phyloP scores from a whole-genome alignment of 371 early-diverging fungal genomes.

The Circinella umbellata region DNA sequence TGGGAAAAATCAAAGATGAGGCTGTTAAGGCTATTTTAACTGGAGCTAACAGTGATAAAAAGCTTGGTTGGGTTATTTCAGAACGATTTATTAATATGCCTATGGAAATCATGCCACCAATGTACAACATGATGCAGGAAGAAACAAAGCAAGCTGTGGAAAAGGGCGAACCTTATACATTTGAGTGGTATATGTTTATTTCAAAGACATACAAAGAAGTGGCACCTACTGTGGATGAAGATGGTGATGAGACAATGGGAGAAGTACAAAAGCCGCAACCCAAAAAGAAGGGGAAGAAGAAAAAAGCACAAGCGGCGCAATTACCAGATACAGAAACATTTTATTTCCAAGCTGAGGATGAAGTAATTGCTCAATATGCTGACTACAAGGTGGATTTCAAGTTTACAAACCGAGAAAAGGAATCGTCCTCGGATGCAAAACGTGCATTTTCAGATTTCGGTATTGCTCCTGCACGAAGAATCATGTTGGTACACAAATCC shows the following conservation, averaged over 20 bases:
- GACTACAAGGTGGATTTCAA: constrained; percentile 67
- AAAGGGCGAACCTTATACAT: constrained; percentile 75
- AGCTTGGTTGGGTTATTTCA: constrained; percentile 79
- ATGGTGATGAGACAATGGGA: constrained; percentile 50
- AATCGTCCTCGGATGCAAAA: constrained; percentile 76
- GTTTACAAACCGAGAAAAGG: constrained; percentile 61
- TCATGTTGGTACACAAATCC: constrained; percentile 71
- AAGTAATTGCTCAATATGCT: constrained; percentile 69
- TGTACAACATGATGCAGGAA: constrained; percentile 87
- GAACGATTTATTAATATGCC: constrained; percentile 97
- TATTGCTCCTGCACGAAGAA: constrained; percentile 76
- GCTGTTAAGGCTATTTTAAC: constrained; percentile 56
- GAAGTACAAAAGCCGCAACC: constrained; percentile 33
- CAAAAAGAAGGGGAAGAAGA: constrained; percentile 43
- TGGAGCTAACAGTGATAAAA: constrained; percentile 27
- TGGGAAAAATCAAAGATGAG: constrained; percentile 63
- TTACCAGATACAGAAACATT: constrained; percentile 43
- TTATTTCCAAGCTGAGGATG: constrained; percentile 93
- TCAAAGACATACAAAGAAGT: constrained; percentile 88
- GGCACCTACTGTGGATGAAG: constrained; percentile 64
- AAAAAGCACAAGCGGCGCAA: background rate
- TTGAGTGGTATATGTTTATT: constrained; percentile 83
- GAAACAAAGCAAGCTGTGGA: constrained; percentile 82
- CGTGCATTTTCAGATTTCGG: constrained; percentile 88
- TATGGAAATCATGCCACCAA: constrained; percentile 86